Evolutionary conservation across 768 basidiomycete species (phyloP), one percentile per base, ranked within the genome.

Genomic region (Russula olivacea): DNA sequence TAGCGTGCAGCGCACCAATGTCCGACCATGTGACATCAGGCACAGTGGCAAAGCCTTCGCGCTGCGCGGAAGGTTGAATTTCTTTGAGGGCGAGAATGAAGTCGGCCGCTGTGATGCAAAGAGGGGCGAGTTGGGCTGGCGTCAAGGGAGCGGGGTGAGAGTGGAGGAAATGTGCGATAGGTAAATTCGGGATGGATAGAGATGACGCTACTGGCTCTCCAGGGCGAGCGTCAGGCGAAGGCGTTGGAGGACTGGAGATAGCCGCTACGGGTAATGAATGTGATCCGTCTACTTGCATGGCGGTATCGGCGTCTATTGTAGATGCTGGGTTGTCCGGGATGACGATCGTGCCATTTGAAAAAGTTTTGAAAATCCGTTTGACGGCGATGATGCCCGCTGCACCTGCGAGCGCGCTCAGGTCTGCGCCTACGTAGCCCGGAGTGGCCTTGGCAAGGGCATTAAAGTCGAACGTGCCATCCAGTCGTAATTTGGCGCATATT

Each of bases 41-140:
- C 4, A 98, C 89, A 0, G 97, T 98, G 6, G 97, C 89, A 68
- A 99, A 99, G 4, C 97, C 97, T 78, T 99, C 97, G 48, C 97
- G 89, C 72, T 94, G 94, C 7, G 96, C 92, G 0, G 95, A 97
- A 1, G 96, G 97, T 71, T 98, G 97, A 0, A 98, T 87, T 55
- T 94, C 82, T 58, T 83, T 81, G n/a, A 98, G 81, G 0, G 97
- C 96, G 10, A 77, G 76, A 5, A 72, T 75, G 72, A 98, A 99
- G 74, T 98, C 97, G 2, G 79, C 71, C 6, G 84, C 82, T 1
- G 86, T 93, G 69, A 99, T 90, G 64, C 82, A 86, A 14, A 99
- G 78, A 0, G 92, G 88, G 0, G 82, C 80, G 10, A 99, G 87
- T 70, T 95, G 92, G 1, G 82, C 77, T 49, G 83, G 75, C 0